phyloP scores from a whole-genome alignment of 2,329 filamentous ascomycete species.

The Alternaria sp. region DNA sequence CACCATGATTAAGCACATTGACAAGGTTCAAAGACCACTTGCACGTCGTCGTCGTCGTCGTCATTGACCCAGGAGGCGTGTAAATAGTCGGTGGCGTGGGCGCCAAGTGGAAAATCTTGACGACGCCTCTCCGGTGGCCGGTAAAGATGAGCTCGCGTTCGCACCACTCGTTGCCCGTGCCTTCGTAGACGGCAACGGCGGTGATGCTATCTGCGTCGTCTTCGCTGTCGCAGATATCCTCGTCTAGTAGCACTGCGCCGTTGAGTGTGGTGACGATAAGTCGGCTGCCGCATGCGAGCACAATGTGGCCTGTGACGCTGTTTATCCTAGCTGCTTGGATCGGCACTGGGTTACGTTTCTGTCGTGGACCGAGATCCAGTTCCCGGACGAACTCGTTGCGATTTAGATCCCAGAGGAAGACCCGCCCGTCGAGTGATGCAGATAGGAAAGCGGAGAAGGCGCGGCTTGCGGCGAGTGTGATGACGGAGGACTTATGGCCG shows the following conservation, averaged over 20 bases:
- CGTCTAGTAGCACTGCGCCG: constrained; percentile 80
- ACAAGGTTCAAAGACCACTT: constrained; percentile 81
- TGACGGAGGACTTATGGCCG: constrained; percentile 86
- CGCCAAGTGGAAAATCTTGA: constrained; percentile 73
- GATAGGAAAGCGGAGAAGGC: constrained; percentile 90
- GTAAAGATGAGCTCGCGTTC: constrained; percentile 88
- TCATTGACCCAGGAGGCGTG: constrained; percentile 29
- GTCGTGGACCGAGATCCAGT: constrained; percentile 58
- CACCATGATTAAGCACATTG: constrained; percentile 81
- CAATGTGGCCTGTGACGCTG: constrained; percentile 87
- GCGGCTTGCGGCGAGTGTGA: constrained; percentile 81
- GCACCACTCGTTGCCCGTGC: constrained; percentile 88
- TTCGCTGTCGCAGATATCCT: constrained; percentile 74
- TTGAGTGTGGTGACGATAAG: constrained; percentile 88
- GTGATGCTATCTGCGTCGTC: constrained; percentile 75
- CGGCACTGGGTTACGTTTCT: constrained; percentile 33
- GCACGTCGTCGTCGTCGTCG: not conserved
- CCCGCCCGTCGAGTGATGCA: constrained; percentile 79
- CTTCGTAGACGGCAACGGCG: constrained; percentile 92
- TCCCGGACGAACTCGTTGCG: constrained; percentile 84
- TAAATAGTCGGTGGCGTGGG: constrained; percentile 60
- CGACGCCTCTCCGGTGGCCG: constrained; percentile 82
- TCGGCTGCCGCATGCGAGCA: constrained; percentile 79
- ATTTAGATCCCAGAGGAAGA: constrained; percentile 95
- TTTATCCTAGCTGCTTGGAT: constrained; percentile 83